Evolutionary conservation across 768 basidiomycete genomes (phyloP).

Genomic region (Phanerochaete sordida): DNA sequence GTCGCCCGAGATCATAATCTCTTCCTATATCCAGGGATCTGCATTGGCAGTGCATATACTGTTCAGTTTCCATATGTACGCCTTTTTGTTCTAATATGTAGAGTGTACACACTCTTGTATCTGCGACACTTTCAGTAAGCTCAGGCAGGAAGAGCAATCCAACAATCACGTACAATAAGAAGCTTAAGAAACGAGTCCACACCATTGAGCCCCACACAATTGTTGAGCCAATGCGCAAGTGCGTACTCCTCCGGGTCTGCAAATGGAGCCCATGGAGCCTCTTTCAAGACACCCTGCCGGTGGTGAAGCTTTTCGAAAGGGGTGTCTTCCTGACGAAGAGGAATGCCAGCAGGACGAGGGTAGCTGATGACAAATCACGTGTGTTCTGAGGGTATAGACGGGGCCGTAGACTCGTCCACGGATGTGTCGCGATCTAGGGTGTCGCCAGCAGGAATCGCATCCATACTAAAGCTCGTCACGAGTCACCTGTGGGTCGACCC

Average conservation of each 20-base stretch:
- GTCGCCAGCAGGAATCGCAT: too few relatives aligned
- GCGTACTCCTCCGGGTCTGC: neutral
- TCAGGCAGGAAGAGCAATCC: too few relatives aligned
- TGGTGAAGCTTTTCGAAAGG: neutral
- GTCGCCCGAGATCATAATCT: conserved; percentile 2
- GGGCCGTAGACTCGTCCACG: too few relatives aligned
- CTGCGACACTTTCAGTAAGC: neutral
- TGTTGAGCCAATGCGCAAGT: neutral
- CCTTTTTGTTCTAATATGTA: neutral
- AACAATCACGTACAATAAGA: neutral
- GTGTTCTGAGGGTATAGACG: too few relatives aligned
- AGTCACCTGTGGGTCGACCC: too few relatives aligned
- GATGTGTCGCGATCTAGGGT: too few relatives aligned
- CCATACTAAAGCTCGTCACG: too few relatives aligned
- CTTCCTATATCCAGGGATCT: conserved; percentile 1
- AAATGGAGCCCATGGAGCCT: conserved; percentile 16
- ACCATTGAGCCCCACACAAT: neutral
- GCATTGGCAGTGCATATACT: too few relatives aligned
- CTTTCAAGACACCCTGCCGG: neutral
- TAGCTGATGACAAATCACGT: too few relatives aligned
- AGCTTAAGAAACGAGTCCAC: neutral
- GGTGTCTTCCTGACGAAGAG: neutral
- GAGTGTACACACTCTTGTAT: neutral
- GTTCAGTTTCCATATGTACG: neutral
- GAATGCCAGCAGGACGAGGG: too few relatives aligned